Base-by-base conservation (phyloP, 768 basidiomycete genomes). In the Pluteus cervinus region DNA sequence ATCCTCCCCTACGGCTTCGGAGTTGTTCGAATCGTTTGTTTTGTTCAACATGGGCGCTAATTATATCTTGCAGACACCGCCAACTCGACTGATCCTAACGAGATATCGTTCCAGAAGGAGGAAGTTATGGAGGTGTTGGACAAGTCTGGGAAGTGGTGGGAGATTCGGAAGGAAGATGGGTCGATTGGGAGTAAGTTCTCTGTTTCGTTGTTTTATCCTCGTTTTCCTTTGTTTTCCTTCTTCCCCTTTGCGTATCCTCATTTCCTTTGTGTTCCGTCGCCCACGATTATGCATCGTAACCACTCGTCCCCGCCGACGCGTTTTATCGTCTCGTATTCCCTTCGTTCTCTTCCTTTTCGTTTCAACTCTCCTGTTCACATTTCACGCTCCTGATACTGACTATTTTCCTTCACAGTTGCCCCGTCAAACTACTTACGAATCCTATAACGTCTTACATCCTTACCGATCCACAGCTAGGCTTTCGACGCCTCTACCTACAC, bases 111-210 rank as follows among this genome's bases (percentile, higher is more conserved):
- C 58, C 54, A 64, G 31, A 90, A 91, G 59, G 88, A 87, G 17
- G 93, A 96, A 48, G 65, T 83, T 3, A 65, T 97, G 39, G 79
- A 87, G 36, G 78, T 97, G 30, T 52, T 84, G 29, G 89, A 94
- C 54, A 79, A 79, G 38, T 44, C 53, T 5, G 84, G 83, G n/a
- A 86, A 87, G 53, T 89, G 88, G 88, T 91, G 87, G 86, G 81
- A 82, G 50, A 84, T 79, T 12, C 75, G 66, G 49, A 85, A 75
- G 53, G 25, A 57, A 3, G 80, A 87, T 51, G 86, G 84, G 36
- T 52, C 54, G 4, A 49, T 66, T 40, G 83, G 83, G 47, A 82
- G 83, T 86, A 51, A 56, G 83, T 79, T 1, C 3, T 46, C 15
- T 33, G 28, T 36, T 39, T 36, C 36, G 7, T 35, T 28, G 22